Evolutionary conservation across 2,329 filamentous ascomycete species (phyloP).

Genomic region (Hymenoscyphus infarciens): DNA sequence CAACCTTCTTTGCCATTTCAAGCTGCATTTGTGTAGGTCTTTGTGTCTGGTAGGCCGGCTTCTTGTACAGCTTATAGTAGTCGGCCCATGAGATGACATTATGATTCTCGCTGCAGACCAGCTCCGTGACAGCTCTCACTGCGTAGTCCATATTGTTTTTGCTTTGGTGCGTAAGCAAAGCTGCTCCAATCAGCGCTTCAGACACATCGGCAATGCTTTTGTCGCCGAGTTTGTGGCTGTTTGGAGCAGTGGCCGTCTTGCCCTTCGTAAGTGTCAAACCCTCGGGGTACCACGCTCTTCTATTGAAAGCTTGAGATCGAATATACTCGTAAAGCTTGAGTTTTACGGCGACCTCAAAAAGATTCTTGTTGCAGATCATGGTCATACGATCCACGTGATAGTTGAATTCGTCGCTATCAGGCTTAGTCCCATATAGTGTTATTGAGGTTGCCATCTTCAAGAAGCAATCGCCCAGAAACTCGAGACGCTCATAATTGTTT

Average conservation of each 20-base stretch:
- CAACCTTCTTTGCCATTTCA: slow-evolving; percentile 64
- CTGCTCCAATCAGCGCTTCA: slow-evolving; percentile 88
- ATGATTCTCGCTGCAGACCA: slow-evolving; percentile 70
- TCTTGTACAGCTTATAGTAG: slow-evolving; percentile 66
- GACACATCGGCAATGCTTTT: slow-evolving; percentile 94
- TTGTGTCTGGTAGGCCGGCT: slow-evolving; percentile 67
- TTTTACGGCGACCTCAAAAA: slow-evolving; percentile 72
- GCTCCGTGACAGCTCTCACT: slow-evolving; percentile 59
- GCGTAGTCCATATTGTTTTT: slow-evolving; percentile 52
- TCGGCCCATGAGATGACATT: slow-evolving; percentile 65
- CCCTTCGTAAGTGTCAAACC: slow-evolving; percentile 70
- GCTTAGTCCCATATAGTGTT: slow-evolving; percentile 72
- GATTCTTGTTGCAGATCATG: slow-evolving; percentile 85
- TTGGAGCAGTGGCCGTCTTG: slow-evolving; percentile 55
- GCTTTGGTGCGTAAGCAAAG: slow-evolving; percentile 51
- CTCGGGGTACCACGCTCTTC: slow-evolving; percentile 80
- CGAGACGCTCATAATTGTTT: slow-evolving; percentile 88
- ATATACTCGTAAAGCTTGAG: slow-evolving; percentile 70
- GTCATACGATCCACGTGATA: slow-evolving; percentile 90
- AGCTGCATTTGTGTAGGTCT: slow-evolving; percentile 62
- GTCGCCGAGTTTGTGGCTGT: slow-evolving; percentile 68
- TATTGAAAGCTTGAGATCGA: slow-evolving; percentile 76
- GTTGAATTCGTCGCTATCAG: slow-evolving; percentile 76
- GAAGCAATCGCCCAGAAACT: slow-evolving; percentile 91
- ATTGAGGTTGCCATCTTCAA: slow-evolving; percentile 96